phyloP scores from a whole-genome alignment of 2,329 filamentous ascomycete species.

The Fusarium oxysporum region DNA sequence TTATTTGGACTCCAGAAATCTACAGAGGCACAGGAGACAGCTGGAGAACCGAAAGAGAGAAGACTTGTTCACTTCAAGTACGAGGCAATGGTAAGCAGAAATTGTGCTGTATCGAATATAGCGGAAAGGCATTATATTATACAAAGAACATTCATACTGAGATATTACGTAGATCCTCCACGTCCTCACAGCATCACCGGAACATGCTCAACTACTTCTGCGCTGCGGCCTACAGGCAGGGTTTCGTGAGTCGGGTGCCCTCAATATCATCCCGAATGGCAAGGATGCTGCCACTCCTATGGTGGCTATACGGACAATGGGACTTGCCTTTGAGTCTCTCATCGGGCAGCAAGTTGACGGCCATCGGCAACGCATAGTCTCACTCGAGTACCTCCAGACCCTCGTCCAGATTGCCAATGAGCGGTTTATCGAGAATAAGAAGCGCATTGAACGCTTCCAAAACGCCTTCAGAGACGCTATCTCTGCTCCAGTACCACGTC shows the following conservation, averaged over 20 bases:
- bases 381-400: constrained; percentile 73
- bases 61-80: constrained; percentile 87
- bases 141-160: constrained; percentile 39
- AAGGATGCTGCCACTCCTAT: constrained; percentile 68
- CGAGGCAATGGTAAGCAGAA: constrained; percentile 84
- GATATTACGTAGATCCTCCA: constrained; percentile 79
- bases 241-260: constrained; percentile 89
- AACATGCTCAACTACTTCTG: constrained; percentile 80
- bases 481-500: constrained; percentile 39
- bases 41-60: constrained; percentile 47
- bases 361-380: constrained; percentile 63
- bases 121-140: constrained; percentile 39
- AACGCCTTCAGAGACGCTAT: constrained; percentile 58
- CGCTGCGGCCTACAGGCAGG: constrained; percentile 82
- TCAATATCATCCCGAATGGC: constrained; percentile 65
- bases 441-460: constrained; percentile 74
- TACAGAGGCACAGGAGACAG: constrained; percentile 42
- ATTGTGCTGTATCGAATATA: neutral
- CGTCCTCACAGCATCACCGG: constrained; percentile 79
- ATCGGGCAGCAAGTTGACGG: constrained; percentile 69
- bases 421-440: constrained; percentile 76
- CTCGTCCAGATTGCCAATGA: constrained; percentile 79
- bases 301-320: constrained; percentile 87
- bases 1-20: constrained; percentile 43
- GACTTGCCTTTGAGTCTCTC: constrained; percentile 83